Evolutionary conservation across 345 rosid species (phyloP), one percentile per base, ranked within the genome.

Genomic region (Syzygium grande): DNA sequence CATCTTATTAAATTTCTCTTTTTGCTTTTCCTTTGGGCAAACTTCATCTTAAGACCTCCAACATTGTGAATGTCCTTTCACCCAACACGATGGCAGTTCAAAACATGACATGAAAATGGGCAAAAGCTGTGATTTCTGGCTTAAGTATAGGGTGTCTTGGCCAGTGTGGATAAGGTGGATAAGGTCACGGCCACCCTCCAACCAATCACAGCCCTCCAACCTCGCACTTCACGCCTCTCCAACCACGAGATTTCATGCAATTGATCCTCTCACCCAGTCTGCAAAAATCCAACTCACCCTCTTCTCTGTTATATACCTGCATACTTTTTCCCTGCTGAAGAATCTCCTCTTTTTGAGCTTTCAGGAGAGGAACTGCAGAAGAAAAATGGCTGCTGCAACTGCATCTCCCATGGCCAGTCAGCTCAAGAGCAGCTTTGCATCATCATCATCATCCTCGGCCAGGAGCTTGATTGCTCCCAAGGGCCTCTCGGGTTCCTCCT

Each of bases 341-440:
- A 51, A 52, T 51, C 29, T 30, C 27, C 27, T 30, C 11, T 21
- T 30, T 52, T 21, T 53, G 59, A 52, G 55, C 10, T 41, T n/a
- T 30, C 43, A 17, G 59, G 43, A 84, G 27, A n/a, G 85, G 38
- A 51, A 11, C 86, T 86, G 59, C 52, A 12, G 53, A 21, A 51
- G 34, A 29, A 51, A 65, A 43, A 86, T 65, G 87, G 87, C 84
- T 86, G 87, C 87, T 11, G 68, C 89, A 46, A 85, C 95, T 88
- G 92, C 96, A 88, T 93, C 97, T 93, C 96, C 99, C 87, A 95
- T 98, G 98, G 99, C 97, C 23, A 94, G 95, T 92, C 99, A 94
- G 86, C 94, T 96, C 43, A 95, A 91, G 91, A 93, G 94, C 92
- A 92, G 94, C 93, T 96, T 96, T 86, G 91, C 98, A 52, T 85